Evolutionary conservation across 2,329 filamentous ascomycete genomes (phyloP), one percentile per base, ranked within the genome.

Genomic region (Exophiala calicioides): DNA sequence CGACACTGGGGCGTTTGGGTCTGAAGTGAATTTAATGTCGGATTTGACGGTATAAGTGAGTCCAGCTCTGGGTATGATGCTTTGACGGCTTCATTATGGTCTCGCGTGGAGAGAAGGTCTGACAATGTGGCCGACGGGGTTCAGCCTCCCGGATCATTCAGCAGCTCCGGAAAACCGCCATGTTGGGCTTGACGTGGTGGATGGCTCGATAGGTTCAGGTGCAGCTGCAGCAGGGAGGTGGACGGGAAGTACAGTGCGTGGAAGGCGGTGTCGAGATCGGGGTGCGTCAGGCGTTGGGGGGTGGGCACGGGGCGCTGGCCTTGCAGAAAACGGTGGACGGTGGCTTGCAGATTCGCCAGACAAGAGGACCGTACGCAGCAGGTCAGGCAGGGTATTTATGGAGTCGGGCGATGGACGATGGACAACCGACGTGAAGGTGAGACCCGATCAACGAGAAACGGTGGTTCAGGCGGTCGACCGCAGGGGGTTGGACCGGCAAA

Each of bases 21-120:
- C 29, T 35, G 8, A 9, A 15, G 19, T 19, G 23, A 34, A 23
- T 15, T 48, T 35, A 52, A 19, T 41, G 20, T 45, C 30, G 44
- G 40, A 18, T n/a, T 29, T 47, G 37, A 32, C 36, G 31, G 37
- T 34, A 26, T 24, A 47, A 35, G 41, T 48, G 53, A 56, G 53
- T 56, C 53, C 53, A 56, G 53, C 53, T 56, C 53, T 54, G 47
- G 47, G 18, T 52, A 42, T 42, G 37, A 35, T 42, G 24, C 34
- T 50, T 47, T 49, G 52, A 49, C 48, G 41, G 31, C 52, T 49
- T 55, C 52, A 55, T 55, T 38, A 21, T 55, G 44, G 15, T 49
- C 23, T 43, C 24, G 29, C 37, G 23, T 26, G 29, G 26, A 43
- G 26, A 32, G 37, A 29, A 20, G 24, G 30, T 41, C 36, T 30